Evolutionary conservation across 352 stramenopile genomes (phyloP).

Genomic region (Lagenidium giganteum): DNA sequence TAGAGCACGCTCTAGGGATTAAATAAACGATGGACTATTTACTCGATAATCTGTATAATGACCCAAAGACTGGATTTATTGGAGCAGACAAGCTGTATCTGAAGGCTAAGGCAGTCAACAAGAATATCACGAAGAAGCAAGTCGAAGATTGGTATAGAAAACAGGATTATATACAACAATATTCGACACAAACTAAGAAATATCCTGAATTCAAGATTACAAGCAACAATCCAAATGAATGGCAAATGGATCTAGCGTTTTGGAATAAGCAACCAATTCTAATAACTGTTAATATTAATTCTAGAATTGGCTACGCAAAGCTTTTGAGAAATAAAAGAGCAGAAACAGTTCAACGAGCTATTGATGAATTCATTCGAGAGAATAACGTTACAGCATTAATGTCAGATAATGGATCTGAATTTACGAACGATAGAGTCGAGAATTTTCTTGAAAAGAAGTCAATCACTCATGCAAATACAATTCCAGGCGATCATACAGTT

Average conservation of each 20-base stretch:
- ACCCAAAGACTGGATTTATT: not conserved
- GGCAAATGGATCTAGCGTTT: constrained; percentile 22
- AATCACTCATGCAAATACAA: no score
- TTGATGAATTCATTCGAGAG: constrained; percentile 12
- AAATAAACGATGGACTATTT: constrained; percentile 7
- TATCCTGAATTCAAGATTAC: not conserved
- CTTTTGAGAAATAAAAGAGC: constrained; percentile 26
- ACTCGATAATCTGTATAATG: constrained; percentile 4
- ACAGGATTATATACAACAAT: constrained; percentile 3
- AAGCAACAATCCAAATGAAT: constrained; percentile 10
- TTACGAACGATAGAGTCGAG: no score
- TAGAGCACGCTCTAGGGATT: no score
- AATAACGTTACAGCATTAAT: not conserved
- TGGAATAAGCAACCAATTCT: constrained; percentile 16
- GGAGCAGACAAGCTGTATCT: constrained; percentile 3
- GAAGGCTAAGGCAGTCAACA: constrained; percentile 5
- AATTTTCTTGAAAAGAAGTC: no score
- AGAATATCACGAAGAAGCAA: not conserved
- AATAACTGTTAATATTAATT: constrained; percentile 28
- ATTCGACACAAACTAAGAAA: not conserved
- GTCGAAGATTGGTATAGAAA: no score
- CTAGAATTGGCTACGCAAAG: constrained; percentile 25
- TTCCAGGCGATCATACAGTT: no score
- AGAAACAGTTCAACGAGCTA: constrained; percentile 13
- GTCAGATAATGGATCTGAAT: not conserved